Evolutionary conservation across 176 grass and related monocot species (phyloP), one percentile per base, ranked within the genome.

Genomic region (Carex pumila): DNA sequence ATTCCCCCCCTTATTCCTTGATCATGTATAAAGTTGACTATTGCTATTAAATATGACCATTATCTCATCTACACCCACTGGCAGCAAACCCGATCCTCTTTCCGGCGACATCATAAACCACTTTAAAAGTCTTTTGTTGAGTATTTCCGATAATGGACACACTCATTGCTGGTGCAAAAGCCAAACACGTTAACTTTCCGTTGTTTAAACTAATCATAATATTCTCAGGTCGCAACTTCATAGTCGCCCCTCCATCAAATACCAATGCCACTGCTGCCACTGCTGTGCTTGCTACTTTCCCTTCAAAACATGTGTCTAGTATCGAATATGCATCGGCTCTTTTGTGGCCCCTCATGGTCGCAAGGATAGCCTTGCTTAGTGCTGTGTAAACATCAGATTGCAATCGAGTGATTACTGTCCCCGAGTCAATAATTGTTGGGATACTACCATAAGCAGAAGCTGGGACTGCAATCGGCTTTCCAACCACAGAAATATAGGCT

Each of bases 111-210:
- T 90, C 82, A 52, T 90, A 90, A 15, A 77, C 81, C 39, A 90
- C 80, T 13, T 57, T 75, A 32, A 90, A 87, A 12, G 63, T 75
- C 75, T 87, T 73, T 54, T 87, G 89, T 74, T 90, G 89, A 43
- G 45, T 71, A 69, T 90, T 90, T n/a, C 89, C 89, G 66, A 90
- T 84, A 43, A 85, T 85, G 12, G 85, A 78, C 64, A 78, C 70
- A 6, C 64, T 31, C 1, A 54, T 41, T 5, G 85, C 19, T 9
- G 81, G 85, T 52, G 76, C 77, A 13, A 90, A 85, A 30, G 85
- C 89, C 57, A 90, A 64, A 71, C 89, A 90, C 12, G 75, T 86
- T n/a, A 53, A 68, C 0, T 76, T 59, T n/a, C 15, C 56, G 15
- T 83, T 79, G 7, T 86, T 65, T 71, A 90, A 64, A 39, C 64